Base-by-base conservation (phyloP, 192 early-diverging fungal genomes). In the Dissophora globulifera region DNA sequence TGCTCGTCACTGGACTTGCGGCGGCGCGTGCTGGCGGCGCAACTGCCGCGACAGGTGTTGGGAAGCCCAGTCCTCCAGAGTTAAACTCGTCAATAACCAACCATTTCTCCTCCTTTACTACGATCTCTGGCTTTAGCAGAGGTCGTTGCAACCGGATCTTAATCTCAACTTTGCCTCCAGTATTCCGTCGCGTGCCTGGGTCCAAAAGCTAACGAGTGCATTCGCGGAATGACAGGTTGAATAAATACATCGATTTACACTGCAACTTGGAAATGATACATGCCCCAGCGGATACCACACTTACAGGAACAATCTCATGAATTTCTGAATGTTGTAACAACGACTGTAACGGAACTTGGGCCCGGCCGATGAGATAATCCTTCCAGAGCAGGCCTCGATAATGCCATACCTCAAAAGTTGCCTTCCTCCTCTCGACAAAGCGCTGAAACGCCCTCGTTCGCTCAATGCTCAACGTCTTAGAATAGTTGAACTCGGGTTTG, bases 131-230 rank as follows among this genome's bases (percentile, higher is more conserved):
- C 16, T 84, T 83, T 3, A 68, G 19, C 22, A 94, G 48, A 0
- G 94, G 93, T 26, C 76, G 79, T 27, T 87, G 82, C 25, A 94
- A 22, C 8, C 86, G 78, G n/a, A 95, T 74, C 25, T 80, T 66
- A 43, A 94, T 45, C 55, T 92, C 86, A 26, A 94, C 31, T 48
- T 86, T 86, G 6, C 85, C 94, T 46, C 94, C 92, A 9, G 86
- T 88, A 15, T 69, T 50, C 56, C 80, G 87, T 16, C 92, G 84
- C 22, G 30, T 66, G 58, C 83, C 87, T 1, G 49, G 66, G 67
- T 94, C 92, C 45, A 84, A 35, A 9, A 94, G 63, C 91, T 94
- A 57, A 42, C 1, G 17, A 8, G 32, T 32, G 42, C 8, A 43
- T 43, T 8, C 12, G 27, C 31, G 0, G 4, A 10, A 31, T 3